Evolutionary conservation across 139 green algal species (phyloP).

Genomic region (Cymbomonas tetramitiformis): DNA sequence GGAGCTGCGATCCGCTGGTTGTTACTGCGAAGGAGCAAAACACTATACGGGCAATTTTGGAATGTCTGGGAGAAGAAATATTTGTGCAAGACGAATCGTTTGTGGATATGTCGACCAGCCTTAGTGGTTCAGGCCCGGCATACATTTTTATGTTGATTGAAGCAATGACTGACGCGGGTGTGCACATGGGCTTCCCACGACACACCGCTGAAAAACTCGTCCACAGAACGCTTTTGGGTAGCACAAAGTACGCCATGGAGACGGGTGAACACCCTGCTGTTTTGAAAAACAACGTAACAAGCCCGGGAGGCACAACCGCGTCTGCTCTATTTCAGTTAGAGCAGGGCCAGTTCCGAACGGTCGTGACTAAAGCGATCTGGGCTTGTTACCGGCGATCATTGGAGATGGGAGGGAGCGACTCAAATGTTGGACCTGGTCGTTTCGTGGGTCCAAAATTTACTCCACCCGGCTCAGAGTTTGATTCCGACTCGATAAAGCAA

Average conservation of each 20-base stretch:
- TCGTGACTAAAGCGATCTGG: conserved; percentile 83
- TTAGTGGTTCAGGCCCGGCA: conserved; percentile 75
- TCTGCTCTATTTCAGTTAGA: conserved; percentile 80
- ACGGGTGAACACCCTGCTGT: conserved; percentile 75
- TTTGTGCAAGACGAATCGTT: too few relatives aligned
- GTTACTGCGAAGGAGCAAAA: too few relatives aligned
- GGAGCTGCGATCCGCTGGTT: too few relatives aligned
- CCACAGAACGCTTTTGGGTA: conserved; percentile 71
- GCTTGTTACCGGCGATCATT: too few relatives aligned
- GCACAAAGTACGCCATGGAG: conserved; percentile 90
- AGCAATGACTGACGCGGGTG: conserved; percentile 81
- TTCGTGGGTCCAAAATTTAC: too few relatives aligned
- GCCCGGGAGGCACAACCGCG: conserved; percentile 81
- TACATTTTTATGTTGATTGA: conserved; percentile 94
- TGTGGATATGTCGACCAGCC: too few relatives aligned
- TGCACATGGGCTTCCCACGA: conserved; percentile 68
- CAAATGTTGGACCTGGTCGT: too few relatives aligned
- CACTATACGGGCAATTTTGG: too few relatives aligned
- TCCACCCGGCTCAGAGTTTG: too few relatives aligned
- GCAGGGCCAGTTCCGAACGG: conserved; percentile 53
- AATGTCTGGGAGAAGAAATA: too few relatives aligned
- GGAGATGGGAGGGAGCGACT: too few relatives aligned
- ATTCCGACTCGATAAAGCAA: too few relatives aligned
- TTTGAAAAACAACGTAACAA: conserved; percentile 85
- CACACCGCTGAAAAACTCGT: conserved; percentile 60